Evolutionary conservation across 768 basidiomycete genomes (phyloP).

Genomic region (Piloderma croceum): DNA sequence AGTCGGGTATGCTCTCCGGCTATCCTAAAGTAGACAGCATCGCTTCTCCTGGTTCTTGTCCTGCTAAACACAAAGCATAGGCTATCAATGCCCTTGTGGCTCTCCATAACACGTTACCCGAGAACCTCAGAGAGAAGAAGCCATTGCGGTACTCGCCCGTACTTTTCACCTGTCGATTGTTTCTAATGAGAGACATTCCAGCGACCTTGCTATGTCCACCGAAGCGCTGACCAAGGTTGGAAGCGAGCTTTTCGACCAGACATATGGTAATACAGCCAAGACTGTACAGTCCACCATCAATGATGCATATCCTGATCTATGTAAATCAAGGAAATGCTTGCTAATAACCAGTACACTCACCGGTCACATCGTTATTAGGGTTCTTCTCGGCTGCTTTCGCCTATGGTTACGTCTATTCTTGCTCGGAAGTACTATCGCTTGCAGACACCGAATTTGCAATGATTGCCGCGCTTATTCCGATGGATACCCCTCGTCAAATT

Average conservation of each 20-base stretch:
- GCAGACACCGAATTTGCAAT: conserved; percentile 56
- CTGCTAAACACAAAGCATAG: conserved; percentile 23
- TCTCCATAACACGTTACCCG: conserved; percentile 48
- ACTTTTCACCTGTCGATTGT: conserved; percentile 1
- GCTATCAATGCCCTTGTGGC: conserved; percentile 53
- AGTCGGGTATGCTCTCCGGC: conserved; percentile 52
- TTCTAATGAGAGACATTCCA: conserved; percentile 14
- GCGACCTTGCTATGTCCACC: conserved; percentile 37
- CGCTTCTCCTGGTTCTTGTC: background rate
- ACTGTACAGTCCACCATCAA: conserved; percentile 43
- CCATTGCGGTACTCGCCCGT: conserved; percentile 37
- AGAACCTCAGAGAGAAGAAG: conserved; percentile 42
- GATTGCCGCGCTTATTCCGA: conserved; percentile 56
- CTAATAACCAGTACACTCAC: background rate
- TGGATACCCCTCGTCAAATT: conserved; percentile 58
- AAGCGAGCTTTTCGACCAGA: conserved; percentile 35
- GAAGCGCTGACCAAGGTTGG: conserved; percentile 41
- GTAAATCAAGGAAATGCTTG: conserved; percentile 36
- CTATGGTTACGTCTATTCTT: conserved; percentile 54
- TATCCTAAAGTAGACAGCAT: conserved; percentile 45
- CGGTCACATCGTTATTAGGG: conserved; percentile 27
- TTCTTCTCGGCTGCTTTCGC: conserved; percentile 50
- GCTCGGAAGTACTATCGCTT: conserved; percentile 39
- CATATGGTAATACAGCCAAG: conserved; percentile 54
- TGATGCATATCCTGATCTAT: conserved; percentile 57